Evolutionary conservation across 2,329 filamentous ascomycete genomes (phyloP).

Genomic region (Neonectria magnoliae): DNA sequence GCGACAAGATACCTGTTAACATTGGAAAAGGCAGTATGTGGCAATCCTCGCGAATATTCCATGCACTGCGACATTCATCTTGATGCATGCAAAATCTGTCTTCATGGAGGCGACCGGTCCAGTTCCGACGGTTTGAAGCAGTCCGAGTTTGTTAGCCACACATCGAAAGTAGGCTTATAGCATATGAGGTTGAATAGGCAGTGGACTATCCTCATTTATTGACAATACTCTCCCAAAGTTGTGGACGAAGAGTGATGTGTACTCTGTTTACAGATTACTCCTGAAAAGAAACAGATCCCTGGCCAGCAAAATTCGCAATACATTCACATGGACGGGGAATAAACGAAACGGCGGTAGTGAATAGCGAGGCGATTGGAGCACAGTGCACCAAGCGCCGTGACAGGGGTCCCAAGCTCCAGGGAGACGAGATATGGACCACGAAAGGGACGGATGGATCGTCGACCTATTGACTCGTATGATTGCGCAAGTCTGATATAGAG

Average conservation of each 20-base stretch:
- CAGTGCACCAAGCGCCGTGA: neutral
- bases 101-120: neutral
- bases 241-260: neutral
- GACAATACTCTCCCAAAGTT: neutral
- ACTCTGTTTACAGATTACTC: neutral
- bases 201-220: neutral
- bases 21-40: neutral
- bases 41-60: neutral
- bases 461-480: conserved; percentile 17
- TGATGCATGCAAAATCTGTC: neutral
- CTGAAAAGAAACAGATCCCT: neutral
- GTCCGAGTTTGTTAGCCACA: too few species aligned
- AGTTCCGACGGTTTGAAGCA: too few species aligned
- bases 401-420: conserved; percentile 14
- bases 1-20: neutral
- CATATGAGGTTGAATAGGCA: neutral
- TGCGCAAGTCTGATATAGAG: conserved; percentile 3
- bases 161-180: too few species aligned
- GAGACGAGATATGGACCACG: conserved; percentile 15
- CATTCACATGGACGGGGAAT: neutral
- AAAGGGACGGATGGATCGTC: conserved; percentile 5
- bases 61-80: neutral
- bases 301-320: neutral
- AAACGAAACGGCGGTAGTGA: conserved; percentile 16
- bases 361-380: neutral